A percentile compares a stretch with the other conserved stretches of the same genome.
Conservation (phyloP, 73 alveolate species). For the Uronychia binucleata region DNA sequence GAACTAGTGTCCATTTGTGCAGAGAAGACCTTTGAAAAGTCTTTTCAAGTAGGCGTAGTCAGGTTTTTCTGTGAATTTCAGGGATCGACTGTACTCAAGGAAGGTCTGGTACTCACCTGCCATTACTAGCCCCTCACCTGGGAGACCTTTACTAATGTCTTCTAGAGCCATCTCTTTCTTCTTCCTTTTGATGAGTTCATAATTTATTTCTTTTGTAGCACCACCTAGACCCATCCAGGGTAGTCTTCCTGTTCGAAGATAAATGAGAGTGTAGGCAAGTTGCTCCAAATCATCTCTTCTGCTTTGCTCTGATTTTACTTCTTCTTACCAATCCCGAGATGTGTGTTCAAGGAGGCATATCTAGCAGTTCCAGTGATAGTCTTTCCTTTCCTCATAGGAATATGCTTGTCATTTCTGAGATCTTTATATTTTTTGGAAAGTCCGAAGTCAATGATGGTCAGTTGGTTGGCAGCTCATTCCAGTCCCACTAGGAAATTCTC, state of each 20-base stretch:
- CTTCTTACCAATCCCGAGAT: slow-evolving; percentile 74
- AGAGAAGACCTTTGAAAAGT: slow-evolving; percentile 65
- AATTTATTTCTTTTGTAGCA: slow-evolving; percentile 65
- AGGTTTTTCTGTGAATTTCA: slow-evolving; percentile 67
- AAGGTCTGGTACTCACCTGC: background rate
- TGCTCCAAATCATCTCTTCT: slow-evolving; percentile 65
- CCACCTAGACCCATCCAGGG: slow-evolving; percentile 76
- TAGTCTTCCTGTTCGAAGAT: slow-evolving; percentile 33
- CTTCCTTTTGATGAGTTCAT: slow-evolving; percentile 69
- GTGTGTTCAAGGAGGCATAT: slow-evolving; percentile 80
- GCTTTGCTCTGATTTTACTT: slow-evolving; percentile 50
- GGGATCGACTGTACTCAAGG: background rate
- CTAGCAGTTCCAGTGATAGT: slow-evolving; percentile 85
- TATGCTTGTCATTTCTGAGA: slow-evolving; percentile 71
- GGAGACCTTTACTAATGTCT: slow-evolving; percentile 61
- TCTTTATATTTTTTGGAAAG: slow-evolving; percentile 81
- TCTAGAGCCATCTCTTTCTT: slow-evolving; percentile 70
- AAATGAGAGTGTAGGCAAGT: slow-evolving; percentile 35
- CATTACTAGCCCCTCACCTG: slow-evolving; percentile 49
- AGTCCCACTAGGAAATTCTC: slow-evolving; percentile 82
- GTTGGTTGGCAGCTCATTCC: slow-evolving; percentile 52
- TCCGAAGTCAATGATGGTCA: slow-evolving; percentile 80
- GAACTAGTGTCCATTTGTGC: slow-evolving; percentile 61
- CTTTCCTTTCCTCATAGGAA: slow-evolving; percentile 74
- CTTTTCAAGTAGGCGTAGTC: slow-evolving; percentile 80